Evolutionary conservation across 2,329 filamentous ascomycete species (phyloP), one percentile per base, ranked within the genome.

Genomic region (Ophiocordyceps camponoti-floridani): DNA sequence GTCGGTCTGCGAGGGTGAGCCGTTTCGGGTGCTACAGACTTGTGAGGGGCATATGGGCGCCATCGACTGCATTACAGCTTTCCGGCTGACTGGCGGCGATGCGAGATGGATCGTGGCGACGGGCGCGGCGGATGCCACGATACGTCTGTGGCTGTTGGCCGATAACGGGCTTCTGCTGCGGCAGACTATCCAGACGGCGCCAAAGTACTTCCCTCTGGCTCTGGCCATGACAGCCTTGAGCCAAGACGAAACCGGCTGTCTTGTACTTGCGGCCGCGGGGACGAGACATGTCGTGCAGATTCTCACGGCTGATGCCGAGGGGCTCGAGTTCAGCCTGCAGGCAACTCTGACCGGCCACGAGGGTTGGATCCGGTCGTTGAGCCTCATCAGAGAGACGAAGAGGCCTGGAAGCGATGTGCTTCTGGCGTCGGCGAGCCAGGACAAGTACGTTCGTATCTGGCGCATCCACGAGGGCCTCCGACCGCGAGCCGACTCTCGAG

Each of bases 401-500:
- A 63, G 64, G 19, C 51, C 62, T 1, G 60, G 65, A 0, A 74
- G 75, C 44, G 88, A 95, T 57, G 58, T 94, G 4, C 63, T 96
- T 19, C 72, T 98, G 18, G 86, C 89, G 1, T 96, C 89, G 11
- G 88, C 88, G 19, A 96, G 89, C 58, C 91, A 98, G 60, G 91
- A 98, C 62, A 95, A 94, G 63, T 98, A 96, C 55, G 81, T 96
- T 47, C 82, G 91, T 38, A 73, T 98, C 33, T 98, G 91, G 91
- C 77, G 88, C 47, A 65, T 98, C 33, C 83, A 84, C 50, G 68
- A 74, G 48, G 85, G 84, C 31, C 72, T 73, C 47, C 75, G 79
- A 31, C 63, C 83, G 2, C 77, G 79, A 1, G 63, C 69, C 72
- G 8, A 72, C 79, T 45, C 59, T 76, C 30, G 72, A 75, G 0